phyloP scores from a whole-genome alignment of 176 grass and related monocot genomes.

The Microstegium vimineum region DNA sequence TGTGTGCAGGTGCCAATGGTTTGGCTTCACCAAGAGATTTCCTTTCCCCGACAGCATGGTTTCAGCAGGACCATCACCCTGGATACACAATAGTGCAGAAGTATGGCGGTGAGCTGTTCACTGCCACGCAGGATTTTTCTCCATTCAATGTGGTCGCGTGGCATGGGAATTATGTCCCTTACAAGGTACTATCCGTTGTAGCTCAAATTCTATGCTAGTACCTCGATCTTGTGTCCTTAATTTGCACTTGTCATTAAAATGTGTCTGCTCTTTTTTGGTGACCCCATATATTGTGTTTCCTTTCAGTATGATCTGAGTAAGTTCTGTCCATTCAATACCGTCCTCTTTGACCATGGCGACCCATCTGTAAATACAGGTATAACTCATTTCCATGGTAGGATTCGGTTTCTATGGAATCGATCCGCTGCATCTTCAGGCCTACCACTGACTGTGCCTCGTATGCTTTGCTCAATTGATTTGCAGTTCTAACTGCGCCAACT shows the following conservation, averaged over 20 bases:
- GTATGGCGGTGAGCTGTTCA: conserved; percentile 82
- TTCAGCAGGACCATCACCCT: conserved; percentile 57
- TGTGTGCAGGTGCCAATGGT: conserved; percentile 79
- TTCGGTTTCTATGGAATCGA: neutral
- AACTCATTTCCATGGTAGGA: neutral
- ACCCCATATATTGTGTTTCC: neutral
- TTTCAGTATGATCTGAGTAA: conserved; percentile 89
- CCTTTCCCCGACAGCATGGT: conserved; percentile 77
- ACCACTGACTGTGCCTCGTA: neutral
- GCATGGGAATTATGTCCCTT: conserved; percentile 97
- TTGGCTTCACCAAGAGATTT: conserved; percentile 87
- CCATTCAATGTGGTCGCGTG: conserved; percentile 94
- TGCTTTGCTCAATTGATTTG: neutral
- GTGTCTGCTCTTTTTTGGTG: conserved; percentile 8
- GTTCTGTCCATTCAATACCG: conserved; percentile 92
- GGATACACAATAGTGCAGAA: conserved; percentile 81
- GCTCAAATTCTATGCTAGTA: no score
- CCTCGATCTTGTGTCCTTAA: neutral
- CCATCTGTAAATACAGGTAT: conserved; percentile 96
- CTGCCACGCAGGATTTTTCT: conserved; percentile 86
- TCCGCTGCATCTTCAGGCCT: neutral
- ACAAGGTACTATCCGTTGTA: conserved; percentile 67
- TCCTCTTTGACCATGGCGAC: conserved; percentile 80
- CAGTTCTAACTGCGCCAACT: conserved; percentile 81
- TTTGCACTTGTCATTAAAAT: neutral